Base-by-base conservation (phyloP, 2,329 filamentous ascomycete species). In the Diaporthe citriasiana region DNA sequence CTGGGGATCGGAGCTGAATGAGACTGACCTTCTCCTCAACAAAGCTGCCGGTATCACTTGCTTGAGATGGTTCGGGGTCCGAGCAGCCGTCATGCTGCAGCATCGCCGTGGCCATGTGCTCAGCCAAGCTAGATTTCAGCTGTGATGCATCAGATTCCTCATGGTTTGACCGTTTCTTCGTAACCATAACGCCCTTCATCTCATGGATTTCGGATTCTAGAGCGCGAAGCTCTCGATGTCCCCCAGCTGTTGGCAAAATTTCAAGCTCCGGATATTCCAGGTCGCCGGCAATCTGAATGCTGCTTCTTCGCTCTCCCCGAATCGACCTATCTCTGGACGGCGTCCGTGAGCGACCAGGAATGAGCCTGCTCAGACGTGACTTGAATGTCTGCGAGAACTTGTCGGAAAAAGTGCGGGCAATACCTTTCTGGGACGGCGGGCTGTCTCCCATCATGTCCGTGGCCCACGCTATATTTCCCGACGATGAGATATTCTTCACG, bases 321-420 rank as follows among this genome's bases (percentile, higher is more conserved):
- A 70, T 74, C 8, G 70, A 72, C 6, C 22, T 72, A 50, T 59
- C 70, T 71, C 59, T 74, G 56, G 47, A 55, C 53, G 65, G 56
- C 25, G 73, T 68, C n/a, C 65, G 53, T 12, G 63, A 38, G 3
- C 75, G 75, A 22, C 76, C 71, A 27, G 77, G 75, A 19, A 80
- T 65, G n/a, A 82, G 74, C 71, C 78, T 80, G 68, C 70, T 75
- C n/a, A 82, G 70, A 3, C 78, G 73, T 15, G 76, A 77, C 70
- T 79, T 81, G 70, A 82, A 75, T 12, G 77, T 79, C 57, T 79
- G 78, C 25, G 82, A 77, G 15, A 85, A 70, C 59, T 77, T 81
- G 17, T 77, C 76, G 1, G 82, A 78, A 22, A 83, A 77, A 8
- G 79, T 81, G 5, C 76, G 78, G 7, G 76, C 60, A 17, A 76